Evolutionary conservation across 306 rosid genomes (phyloP), one percentile per base, ranked within the genome.

Genomic region (Cucurbita argyrosperma): DNA sequence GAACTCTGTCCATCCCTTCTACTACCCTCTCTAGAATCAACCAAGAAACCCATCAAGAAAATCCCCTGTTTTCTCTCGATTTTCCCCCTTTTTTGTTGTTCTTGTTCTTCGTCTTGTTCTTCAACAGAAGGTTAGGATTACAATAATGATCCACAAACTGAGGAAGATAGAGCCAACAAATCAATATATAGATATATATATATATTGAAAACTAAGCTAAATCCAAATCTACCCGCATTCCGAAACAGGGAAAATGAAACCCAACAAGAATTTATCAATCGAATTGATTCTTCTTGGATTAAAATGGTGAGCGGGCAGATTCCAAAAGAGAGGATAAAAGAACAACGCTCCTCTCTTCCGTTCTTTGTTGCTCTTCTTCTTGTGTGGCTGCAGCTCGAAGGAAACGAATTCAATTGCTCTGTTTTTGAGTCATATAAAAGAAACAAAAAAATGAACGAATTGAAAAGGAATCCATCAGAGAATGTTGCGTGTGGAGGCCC

Each of bases 31-130:
- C 71, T 76, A 45, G 87, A 82, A 84, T 53, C 87, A 82, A 8
- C 83, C 75, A 66, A 72, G 51, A 83, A 58, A 43, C 96, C 96
- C 96, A 92, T 92, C 76, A 43, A 79, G 9, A 60, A 71, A 77
- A 18, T 42, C 43, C 16, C 35, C 42, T 37, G 26, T 59, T 7
- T 7, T 10, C 15, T n/a, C 19, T 16, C 35, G 35, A 30, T 52
- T 18, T 35, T 30, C 16, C 15, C 47, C 1, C 12, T 21, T 7
- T 23, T 49, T 8, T 51, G 35, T 3, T 30, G 35, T 30, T 38
- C 4, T 42, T 45, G 2, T 45, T 46, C 0, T 12, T 5, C 4
- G 35, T 30, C 35, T 30, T 30, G 35, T 26, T 46, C 69, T 58
- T 56, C 68, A 58, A 30, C 39, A 10, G 54, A 45, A 46, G 30